Conservation (phyloP, 345 rosid genomes). For the Eucalyptus virginea region DNA sequence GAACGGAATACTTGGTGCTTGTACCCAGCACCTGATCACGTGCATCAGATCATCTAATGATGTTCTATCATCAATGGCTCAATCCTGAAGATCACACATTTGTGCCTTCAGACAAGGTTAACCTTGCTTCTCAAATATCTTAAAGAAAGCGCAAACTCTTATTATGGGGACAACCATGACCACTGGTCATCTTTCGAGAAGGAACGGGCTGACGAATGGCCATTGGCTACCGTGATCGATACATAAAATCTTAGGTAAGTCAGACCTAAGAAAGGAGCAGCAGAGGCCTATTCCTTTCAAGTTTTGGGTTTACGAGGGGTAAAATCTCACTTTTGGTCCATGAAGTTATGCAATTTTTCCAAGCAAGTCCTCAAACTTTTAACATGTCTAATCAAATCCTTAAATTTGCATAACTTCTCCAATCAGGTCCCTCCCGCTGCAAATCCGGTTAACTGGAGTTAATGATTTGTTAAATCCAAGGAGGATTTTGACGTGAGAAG, state of each 20-base stretch:
- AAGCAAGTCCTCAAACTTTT: not conserved
- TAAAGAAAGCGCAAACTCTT: not conserved
- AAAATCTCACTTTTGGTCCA: not conserved
- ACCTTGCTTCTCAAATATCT: not conserved
- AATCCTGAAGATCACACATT: not conserved
- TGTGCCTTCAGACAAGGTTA: not conserved
- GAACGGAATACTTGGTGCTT: fast-evolving
- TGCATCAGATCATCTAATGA: no score
- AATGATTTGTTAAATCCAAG: not conserved
- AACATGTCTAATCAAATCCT: not conserved
- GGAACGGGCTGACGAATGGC: no score
- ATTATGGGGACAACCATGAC: not conserved
- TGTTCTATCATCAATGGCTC: not conserved
- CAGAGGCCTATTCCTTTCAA: not conserved
- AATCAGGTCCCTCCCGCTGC: not conserved
- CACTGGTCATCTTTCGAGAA: not conserved
- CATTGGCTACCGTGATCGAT: not conserved
- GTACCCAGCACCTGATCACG: fast-evolving
- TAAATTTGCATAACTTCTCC: not conserved
- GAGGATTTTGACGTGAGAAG: not conserved
- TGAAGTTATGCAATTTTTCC: not conserved
- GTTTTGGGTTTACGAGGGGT: not conserved
- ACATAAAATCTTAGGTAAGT: not conserved
- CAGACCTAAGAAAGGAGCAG: not conserved
- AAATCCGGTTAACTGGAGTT: not conserved